Evolutionary conservation across 1,284 basidiomycete genomes (phyloP), one percentile per base, ranked within the genome.

Genomic region (Trichosporon asahii): DNA sequence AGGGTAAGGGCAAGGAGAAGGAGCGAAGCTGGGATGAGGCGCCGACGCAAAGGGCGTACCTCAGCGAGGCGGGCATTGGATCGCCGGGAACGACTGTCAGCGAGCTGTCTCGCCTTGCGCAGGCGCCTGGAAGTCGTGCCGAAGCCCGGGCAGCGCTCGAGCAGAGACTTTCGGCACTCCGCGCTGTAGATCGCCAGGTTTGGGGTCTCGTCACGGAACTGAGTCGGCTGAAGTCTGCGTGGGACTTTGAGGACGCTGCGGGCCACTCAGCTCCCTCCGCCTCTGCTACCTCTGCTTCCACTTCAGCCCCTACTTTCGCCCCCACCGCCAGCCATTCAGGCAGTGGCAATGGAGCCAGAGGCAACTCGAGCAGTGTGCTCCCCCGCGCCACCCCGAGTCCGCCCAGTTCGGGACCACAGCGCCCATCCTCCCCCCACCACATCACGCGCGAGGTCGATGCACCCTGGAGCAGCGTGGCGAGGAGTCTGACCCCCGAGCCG

Each of bases 171-270:
- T 85, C 88, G 55, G 87, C 92, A 29, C 83, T 95, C 31, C 90
- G 92, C 81, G 87, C 88, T 35, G 89, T 94, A 33, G 91, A 91
- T 64, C 85, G 85, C 35, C 86, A 88, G 12, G 85, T 93, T 14
- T 88, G 88, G 78, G 85, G 86, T 21, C 90, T 91, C 73, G 87
- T 92, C 65, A 90, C 91, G 76, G 92, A 95, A 74, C 84, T 95
- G 70, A 87, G 90, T 79, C 85, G 88, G 72, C 85, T 93, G 79
- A 86, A 90, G 75, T 93, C 91, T 74, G 85, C 88, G 18, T 84
- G 79, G 80, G 77, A 78, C 68, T 71, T 53, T 11, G 74, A 77
- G 66, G 78, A 78, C 61, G 67, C 66, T 14, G 29, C 14, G 21
- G 35, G 35, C 3, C 35, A 37, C 11, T 37, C 35, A 12, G 35